phyloP scores from a whole-genome alignment of 805 yeast genomes.

The Metschnikowia bowlesiae region DNA sequence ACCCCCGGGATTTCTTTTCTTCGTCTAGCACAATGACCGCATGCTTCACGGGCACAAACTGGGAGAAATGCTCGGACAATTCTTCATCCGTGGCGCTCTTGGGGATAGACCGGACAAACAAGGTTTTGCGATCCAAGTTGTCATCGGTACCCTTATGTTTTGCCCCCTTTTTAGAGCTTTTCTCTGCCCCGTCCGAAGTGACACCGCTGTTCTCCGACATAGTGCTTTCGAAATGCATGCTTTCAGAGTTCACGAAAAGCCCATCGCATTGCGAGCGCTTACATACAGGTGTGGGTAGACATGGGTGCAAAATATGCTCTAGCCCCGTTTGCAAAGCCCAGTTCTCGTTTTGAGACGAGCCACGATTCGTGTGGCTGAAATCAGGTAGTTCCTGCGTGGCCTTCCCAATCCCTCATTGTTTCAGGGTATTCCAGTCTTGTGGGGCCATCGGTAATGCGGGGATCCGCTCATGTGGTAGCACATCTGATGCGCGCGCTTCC shows the following conservation, averaged over 20 bases:
- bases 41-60: slow-evolving; percentile 91
- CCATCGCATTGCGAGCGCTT: slow-evolving; percentile 5
- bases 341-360: no score
- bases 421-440: background rate
- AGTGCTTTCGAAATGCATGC: background rate
- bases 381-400: no score
- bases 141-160: slow-evolving; percentile 14
- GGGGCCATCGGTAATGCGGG: no score
- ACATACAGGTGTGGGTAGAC: background rate
- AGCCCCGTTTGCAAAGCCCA: background rate
- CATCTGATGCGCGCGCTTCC: background rate
- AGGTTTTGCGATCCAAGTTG: slow-evolving; percentile 53
- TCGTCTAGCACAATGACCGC: slow-evolving; percentile 84
- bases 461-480: background rate
- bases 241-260: background rate
- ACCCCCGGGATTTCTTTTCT: slow-evolving; percentile 79
- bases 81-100: slow-evolving; percentile 75
- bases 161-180: background rate
- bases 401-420: background rate
- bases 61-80: slow-evolving; percentile 79
- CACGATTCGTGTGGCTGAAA: no score
- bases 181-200: background rate
- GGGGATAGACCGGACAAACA: slow-evolving; percentile 86
- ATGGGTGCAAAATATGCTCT: slow-evolving; percentile 1
- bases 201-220: background rate